These are phyloP conservation scores for Fusarium ramigenum DNA, from an alignment of 2,329 filamentous ascomycete species.

Conservation along the genomic window DNA sequence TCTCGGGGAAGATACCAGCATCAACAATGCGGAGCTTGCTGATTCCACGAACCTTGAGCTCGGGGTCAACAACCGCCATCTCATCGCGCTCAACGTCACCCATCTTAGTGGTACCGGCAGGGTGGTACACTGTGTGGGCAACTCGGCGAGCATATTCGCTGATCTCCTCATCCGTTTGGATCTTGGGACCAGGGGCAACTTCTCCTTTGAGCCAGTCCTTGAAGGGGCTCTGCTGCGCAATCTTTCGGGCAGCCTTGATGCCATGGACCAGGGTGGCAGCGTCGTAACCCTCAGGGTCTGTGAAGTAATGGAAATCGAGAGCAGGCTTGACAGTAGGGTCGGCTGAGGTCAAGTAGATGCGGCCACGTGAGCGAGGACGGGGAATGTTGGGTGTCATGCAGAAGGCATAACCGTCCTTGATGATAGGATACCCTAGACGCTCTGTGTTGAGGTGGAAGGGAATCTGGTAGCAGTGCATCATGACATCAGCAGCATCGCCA, in stretches of 20 bases:
- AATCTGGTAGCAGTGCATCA: conserved; percentile 98
- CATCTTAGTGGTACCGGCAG: conserved; percentile 91
- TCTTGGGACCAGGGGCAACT: conserved; percentile 77
- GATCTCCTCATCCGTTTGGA: conserved; percentile 82
- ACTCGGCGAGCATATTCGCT: conserved; percentile 82
- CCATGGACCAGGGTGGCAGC: conserved; percentile 82
- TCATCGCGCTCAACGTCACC: conserved; percentile 74
- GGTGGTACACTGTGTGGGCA: conserved; percentile 91
- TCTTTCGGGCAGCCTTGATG: conserved; percentile 78
- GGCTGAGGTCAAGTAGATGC: conserved; percentile 78
- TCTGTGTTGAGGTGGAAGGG: conserved; percentile 89
- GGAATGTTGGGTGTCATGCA: conserved; percentile 95
- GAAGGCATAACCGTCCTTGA: conserved; percentile 80
- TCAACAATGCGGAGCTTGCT: conserved; percentile 82
- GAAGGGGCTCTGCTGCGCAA: conserved; percentile 80
- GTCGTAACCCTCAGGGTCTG: conserved; percentile 85
- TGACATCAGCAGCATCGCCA: conserved; percentile 82
- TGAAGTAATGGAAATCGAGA: conserved; percentile 90
- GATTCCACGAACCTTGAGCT: conserved; percentile 77
- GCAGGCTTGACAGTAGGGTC: conserved; percentile 83
- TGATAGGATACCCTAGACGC: conserved; percentile 74
- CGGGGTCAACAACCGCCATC: conserved; percentile 81
- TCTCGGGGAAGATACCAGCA: conserved; percentile 87
- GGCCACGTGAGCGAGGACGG: conserved; percentile 79
- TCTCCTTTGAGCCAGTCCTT: conserved; percentile 85